These are phyloP conservation scores for Suillus plorans DNA, from an alignment of 768 basidiomycete species.

Conservation along the genomic window DNA sequence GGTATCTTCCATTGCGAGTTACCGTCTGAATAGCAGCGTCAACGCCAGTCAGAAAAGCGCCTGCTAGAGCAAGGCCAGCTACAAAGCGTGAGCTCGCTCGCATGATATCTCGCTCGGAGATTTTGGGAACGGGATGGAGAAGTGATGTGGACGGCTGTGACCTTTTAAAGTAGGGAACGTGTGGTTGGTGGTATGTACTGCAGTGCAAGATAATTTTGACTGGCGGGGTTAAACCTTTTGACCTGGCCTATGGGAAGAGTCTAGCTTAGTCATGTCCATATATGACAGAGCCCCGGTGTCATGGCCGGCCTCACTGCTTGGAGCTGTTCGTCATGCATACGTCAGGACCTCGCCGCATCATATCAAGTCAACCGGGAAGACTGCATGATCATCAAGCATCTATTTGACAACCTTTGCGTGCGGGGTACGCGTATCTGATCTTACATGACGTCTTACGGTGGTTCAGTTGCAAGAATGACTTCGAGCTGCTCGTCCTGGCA, in stretches of 20 bases:
- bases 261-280: background rate
- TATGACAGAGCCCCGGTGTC: too few species aligned
- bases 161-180: constrained; percentile 8
- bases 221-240: background rate
- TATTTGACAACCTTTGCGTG: background rate
- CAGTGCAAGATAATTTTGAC: background rate
- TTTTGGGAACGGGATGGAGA: background rate
- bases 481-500: background rate
- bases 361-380: background rate
- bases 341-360: too few species aligned
- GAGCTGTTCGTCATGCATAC: too few species aligned
- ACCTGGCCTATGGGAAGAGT: background rate
- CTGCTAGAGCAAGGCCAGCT: constrained; percentile 34
- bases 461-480: background rate
- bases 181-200: background rate
- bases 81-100: constrained; percentile 21
- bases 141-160: background rate
- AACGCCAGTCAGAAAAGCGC: constrained; percentile 47
- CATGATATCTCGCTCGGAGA: constrained; percentile 22
- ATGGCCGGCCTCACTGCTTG: too few species aligned
- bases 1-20: constrained; percentile 72
- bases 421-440: background rate
- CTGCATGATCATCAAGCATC: background rate
- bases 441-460: background rate
- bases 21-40: constrained; percentile 75